Evolutionary conservation across 495 filamentous ascomycete genomes (phyloP).

Genomic region (Aspergillus asperescens): DNA sequence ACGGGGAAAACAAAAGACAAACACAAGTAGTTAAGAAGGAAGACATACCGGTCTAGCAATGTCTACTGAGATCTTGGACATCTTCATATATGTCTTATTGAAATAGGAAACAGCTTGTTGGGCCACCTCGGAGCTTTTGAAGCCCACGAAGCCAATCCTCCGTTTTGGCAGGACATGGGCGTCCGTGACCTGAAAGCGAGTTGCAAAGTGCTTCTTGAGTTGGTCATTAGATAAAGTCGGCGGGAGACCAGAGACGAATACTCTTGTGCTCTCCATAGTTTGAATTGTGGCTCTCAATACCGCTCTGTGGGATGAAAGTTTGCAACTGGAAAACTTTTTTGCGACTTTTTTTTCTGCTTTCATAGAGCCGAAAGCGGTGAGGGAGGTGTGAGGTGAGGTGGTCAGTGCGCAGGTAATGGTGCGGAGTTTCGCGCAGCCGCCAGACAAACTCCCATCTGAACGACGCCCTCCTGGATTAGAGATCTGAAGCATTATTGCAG

Average conservation of each 20-base stretch:
- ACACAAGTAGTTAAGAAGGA: neutral
- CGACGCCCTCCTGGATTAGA: neutral
- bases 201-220: conserved; percentile 80
- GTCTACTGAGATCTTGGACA: conserved; percentile 93
- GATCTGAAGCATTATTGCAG: neutral
- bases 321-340: conserved; percentile 16
- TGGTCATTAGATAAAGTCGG: conserved; percentile 70
- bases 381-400: conserved; percentile 5
- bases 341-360: conserved; percentile 30
- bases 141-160: conserved; percentile 94
- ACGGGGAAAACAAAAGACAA: conserved; percentile 19
- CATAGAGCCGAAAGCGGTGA: conserved; percentile 37
- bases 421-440: conserved; percentile 15
- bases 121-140: conserved; percentile 76
- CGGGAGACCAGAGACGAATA: conserved; percentile 86
- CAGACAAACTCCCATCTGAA: conserved; percentile 9
- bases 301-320: conserved; percentile 17
- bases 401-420: conserved; percentile 20
- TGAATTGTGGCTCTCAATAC: conserved; percentile 13
- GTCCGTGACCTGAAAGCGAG: conserved; percentile 74
- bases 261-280: conserved; percentile 56
- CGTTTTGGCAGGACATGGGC: conserved; percentile 81
- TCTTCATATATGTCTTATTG: conserved; percentile 89
- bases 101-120: conserved; percentile 83
- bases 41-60: conserved; percentile 74